These are phyloP conservation scores for Claviceps humidiphila DNA, from an alignment of 2,329 filamentous ascomycete genomes.

Conservation along the genomic window DNA sequence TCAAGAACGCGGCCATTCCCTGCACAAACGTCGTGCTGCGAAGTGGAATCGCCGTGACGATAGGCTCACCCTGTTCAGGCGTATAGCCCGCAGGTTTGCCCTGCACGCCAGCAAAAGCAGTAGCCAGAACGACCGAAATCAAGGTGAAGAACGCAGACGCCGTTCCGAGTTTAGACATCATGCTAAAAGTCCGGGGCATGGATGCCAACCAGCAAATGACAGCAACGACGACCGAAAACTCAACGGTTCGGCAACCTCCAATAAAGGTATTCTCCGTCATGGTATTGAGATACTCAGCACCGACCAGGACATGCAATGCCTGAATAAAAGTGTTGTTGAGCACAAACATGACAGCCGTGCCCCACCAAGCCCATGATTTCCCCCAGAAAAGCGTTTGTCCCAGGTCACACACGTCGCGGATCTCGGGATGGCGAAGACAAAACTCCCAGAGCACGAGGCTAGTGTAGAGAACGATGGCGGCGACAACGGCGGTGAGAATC, in stretches of 20 bases:
- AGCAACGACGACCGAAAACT: constrained; percentile 62
- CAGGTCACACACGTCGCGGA: constrained; percentile 86
- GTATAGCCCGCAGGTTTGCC: constrained; percentile 57
- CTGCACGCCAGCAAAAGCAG: constrained; percentile 70
- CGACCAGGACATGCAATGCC: constrained; percentile 68
- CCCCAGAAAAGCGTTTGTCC: constrained; percentile 92
- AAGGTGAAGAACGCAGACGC: constrained; percentile 80
- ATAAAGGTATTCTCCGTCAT: constrained; percentile 57
- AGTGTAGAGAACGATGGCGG: constrained; percentile 71
- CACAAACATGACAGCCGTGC: constrained; percentile 73
- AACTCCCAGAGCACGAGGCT: constrained; percentile 57
- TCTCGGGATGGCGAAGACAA: constrained; percentile 78
- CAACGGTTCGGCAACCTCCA: constrained; percentile 59
- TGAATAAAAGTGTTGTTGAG: constrained; percentile 91
- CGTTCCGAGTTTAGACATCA: constrained; percentile 66
- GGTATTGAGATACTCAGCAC: constrained; percentile 80
- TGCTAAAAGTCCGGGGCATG: constrained; percentile 71
- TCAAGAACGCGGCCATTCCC: constrained; percentile 80
- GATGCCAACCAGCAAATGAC: constrained; percentile 67
- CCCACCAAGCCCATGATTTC: constrained; percentile 57
- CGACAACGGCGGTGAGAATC: constrained; percentile 69
- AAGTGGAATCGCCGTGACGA: constrained; percentile 55
- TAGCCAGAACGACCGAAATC: constrained; percentile 71
- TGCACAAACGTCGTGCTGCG: constrained; percentile 65
- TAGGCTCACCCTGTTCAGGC: constrained; percentile 44